Percentiles rank a stretch among this genome's conserved stretches.
Conservation (phyloP, 805 yeast genomes). For the Pichia occidentalis region DNA sequence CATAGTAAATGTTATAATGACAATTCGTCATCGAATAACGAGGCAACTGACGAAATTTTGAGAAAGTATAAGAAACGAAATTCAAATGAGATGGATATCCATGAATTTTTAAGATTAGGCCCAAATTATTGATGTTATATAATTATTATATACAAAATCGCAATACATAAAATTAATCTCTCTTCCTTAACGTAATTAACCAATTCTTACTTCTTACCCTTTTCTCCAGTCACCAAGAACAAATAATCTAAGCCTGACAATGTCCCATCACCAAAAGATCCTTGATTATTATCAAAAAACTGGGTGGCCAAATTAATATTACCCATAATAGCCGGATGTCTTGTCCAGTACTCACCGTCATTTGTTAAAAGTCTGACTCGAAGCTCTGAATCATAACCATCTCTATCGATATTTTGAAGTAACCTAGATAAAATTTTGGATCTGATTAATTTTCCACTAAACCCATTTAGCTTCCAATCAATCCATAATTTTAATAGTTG, state of each 20-base stretch:
- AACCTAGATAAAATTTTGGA: constrained; percentile 8
- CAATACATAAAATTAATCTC: not conserved
- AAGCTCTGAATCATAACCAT: constrained; percentile 9
- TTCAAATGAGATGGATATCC: constrained; percentile 20
- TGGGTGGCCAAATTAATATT: not conserved
- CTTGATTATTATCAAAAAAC: no score
- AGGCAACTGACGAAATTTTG: constrained; percentile 4
- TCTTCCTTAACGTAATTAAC: not conserved
- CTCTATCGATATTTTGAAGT: not conserved
- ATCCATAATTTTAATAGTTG: constrained; percentile 25
- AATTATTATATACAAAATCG: not conserved
- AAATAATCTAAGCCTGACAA: constrained; percentile 3
- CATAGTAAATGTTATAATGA: not conserved
- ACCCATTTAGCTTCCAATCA: constrained; percentile 28
- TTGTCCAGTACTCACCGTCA: no score
- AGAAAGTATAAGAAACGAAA: no score
- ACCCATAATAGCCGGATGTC: constrained; percentile 3
- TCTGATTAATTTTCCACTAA: constrained; percentile 19
- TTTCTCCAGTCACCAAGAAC: constrained; percentile 6
- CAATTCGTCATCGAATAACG: not conserved
- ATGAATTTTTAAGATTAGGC: constrained; percentile 20
- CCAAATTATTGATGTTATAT: constrained; percentile 21
- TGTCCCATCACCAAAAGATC: constrained; percentile 5
- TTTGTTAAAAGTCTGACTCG: constrained; percentile 9
- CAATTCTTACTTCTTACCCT: no score